A percentile compares a stretch with the other conserved stretches of the same genome.
phyloP scores from a whole-genome alignment of 257 asterid genomes.

The Forsythia suspensa region DNA sequence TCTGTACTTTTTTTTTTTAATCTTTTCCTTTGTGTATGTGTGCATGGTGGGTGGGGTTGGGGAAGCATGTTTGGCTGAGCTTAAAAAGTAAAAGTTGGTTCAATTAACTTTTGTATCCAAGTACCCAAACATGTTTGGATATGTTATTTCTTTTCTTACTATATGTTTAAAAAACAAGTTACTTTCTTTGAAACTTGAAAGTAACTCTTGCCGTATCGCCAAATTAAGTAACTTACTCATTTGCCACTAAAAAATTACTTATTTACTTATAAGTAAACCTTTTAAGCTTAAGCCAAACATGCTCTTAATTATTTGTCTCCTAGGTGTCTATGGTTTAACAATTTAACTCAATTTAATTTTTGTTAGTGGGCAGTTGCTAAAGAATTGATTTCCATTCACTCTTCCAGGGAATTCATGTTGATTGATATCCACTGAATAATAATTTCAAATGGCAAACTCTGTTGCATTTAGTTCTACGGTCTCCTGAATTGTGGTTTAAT shows the following conservation, averaged over 20 bases:
- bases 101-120: too few species aligned
- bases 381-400: conserved; percentile 8
- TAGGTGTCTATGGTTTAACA: neutral
- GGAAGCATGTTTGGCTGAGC: neutral
- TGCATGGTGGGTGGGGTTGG: neutral
- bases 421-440: neutral
- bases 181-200: too few species aligned
- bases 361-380: neutral
- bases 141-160: too few species aligned
- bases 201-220: too few species aligned
- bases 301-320: neutral
- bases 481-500: conserved; percentile 28
- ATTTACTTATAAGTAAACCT: too few species aligned
- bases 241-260: too few species aligned
- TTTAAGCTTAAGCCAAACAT: too few species aligned
- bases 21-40: neutral
- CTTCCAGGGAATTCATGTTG: conserved; percentile 3
- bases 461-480: conserved; percentile 39
- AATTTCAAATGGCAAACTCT: conserved; percentile 41
- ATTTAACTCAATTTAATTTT: neutral
- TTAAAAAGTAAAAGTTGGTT: too few species aligned
- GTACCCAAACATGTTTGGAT: too few species aligned
- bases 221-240: too few species aligned
- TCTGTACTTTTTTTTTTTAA: too few species aligned
- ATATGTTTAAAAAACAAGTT: too few species aligned